Base-by-base conservation (phyloP, 2,329 filamentous ascomycete species). In the Curvularia spicifera region DNA sequence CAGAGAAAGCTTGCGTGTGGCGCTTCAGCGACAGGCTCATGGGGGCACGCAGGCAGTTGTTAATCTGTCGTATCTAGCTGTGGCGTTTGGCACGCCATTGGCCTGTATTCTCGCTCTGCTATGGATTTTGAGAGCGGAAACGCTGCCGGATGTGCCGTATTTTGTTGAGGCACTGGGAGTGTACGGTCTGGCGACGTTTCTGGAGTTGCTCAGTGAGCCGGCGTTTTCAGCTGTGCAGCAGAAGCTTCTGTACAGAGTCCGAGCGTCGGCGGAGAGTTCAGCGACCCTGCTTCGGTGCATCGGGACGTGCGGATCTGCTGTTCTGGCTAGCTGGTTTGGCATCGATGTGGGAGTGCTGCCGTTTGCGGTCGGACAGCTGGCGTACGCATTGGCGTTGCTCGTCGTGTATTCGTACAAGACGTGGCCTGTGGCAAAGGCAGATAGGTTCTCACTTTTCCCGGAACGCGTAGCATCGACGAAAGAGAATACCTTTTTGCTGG, bases 171-270 rank as follows among this genome's bases (percentile, higher is more conserved):
- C 85, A 13, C 73, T 89, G 59, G 67, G 74, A 29, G 70, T 87
- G 22, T 87, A 86, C 59, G 81, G 81, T 42, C 47, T 86, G 26
- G 85, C 87, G 31, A 86, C 85, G 1, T 71, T 88, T 40, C 70
- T 96, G 3, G 95, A 99, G 78, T 83, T 99, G 13, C 77, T 91
- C 1, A 88, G 90, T 1, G 95, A 99, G 78, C 95, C 95, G 0
- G 90, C 89, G 52, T 99, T 98, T 76, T 91, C 93, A 1, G 86
- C 96, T 33, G 87, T 94, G 62, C 93, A 97, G 77, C 89, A 91
- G 62, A 87, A 89, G 48, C 85, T 96, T 66, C 83, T 89, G 26
- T 96, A 96, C 71, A 89, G 87, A 54, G 88, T 90, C 13, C 87
- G 95, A 31, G 95, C 93, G 1, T 82, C 84, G 3, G 91, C 94